Conservation (phyloP, 2,329 filamentous ascomycete genomes). For the Trichoderma endophyticum region DNA sequence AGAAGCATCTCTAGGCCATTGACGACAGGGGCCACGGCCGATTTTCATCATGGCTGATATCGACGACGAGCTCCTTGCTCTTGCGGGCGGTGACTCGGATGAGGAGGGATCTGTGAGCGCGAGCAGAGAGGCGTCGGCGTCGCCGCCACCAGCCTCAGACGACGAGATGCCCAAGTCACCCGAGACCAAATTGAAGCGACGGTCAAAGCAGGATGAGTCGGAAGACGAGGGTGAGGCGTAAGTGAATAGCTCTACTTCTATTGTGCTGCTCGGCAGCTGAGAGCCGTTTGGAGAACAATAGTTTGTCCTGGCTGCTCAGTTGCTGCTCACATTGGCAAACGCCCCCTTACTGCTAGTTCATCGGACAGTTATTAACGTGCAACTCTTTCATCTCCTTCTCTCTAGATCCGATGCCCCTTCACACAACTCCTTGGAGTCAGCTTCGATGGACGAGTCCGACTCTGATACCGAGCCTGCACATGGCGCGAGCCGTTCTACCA, state of each 20-base stretch:
- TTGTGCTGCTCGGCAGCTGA: not conserved
- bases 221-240: slow-evolving; percentile 63
- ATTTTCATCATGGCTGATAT: slow-evolving; percentile 72
- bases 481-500: slow-evolving; percentile 35
- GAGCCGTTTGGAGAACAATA: not conserved
- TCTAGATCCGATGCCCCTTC: slow-evolving; percentile 65
- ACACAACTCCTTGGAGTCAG: slow-evolving; percentile 73
- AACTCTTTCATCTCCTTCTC: not conserved
- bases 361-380: slow-evolving; percentile 18
- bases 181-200: slow-evolving; percentile 48
- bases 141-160: slow-evolving; percentile 41
- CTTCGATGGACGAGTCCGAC: slow-evolving; percentile 85
- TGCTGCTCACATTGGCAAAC: slow-evolving; percentile 1
- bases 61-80: slow-evolving; percentile 88
- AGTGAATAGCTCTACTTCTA: slow-evolving; percentile 26
- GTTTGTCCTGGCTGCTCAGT: not conserved
- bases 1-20: not conserved
- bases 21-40: not conserved
- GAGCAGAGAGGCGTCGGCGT: slow-evolving; percentile 54
- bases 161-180: slow-evolving; percentile 29
- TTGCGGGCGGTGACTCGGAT: slow-evolving; percentile 75
- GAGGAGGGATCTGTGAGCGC: slow-evolving; percentile 54
- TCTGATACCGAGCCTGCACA: slow-evolving; percentile 54
- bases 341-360: not conserved
- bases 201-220: slow-evolving; percentile 40